Conservation (phyloP, 2,329 filamentous ascomycete species). For the Pseudophaeomoniella oleicola region DNA sequence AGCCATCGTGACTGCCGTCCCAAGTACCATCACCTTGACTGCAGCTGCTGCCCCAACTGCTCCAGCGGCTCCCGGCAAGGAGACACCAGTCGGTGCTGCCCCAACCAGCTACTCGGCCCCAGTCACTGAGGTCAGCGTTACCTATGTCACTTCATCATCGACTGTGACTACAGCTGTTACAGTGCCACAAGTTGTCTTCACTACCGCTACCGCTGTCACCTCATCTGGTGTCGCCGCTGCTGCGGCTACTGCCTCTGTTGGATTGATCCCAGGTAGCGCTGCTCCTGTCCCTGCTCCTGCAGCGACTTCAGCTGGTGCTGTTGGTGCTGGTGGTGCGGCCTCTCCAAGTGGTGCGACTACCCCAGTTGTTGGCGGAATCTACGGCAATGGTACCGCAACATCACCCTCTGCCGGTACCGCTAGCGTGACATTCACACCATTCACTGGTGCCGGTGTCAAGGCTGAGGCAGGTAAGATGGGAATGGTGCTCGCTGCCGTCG, state of each 20-base stretch:
- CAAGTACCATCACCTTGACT: conserved; percentile 43
- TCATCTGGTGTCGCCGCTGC: conserved; percentile 8
- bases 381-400: background rate
- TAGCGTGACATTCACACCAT: background rate
- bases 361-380: background rate
- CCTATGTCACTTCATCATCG: conserved; percentile 25
- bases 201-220: conserved; percentile 16
- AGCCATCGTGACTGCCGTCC: conserved; percentile 65
- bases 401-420: background rate
- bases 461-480: background rate
- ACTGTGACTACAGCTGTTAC: conserved; percentile 20
- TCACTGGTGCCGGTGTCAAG: background rate
- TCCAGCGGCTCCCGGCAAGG: conserved; percentile 4
- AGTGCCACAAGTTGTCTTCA: conserved; percentile 29
- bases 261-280: conserved; percentile 9
- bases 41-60: conserved; percentile 25
- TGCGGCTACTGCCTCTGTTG: conserved; percentile 1
- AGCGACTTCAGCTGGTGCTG: conserved; percentile 3
- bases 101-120: conserved; percentile 1
- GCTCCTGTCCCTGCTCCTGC: conserved; percentile 16
- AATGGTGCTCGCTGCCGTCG: background rate
- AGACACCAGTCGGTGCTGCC: background rate
- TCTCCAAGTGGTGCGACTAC: background rate
- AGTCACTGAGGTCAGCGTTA: conserved; percentile 15
- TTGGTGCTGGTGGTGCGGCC: background rate